Evolutionary conservation across 768 basidiomycete species (phyloP).

Genomic region (Phaffia australis): DNA sequence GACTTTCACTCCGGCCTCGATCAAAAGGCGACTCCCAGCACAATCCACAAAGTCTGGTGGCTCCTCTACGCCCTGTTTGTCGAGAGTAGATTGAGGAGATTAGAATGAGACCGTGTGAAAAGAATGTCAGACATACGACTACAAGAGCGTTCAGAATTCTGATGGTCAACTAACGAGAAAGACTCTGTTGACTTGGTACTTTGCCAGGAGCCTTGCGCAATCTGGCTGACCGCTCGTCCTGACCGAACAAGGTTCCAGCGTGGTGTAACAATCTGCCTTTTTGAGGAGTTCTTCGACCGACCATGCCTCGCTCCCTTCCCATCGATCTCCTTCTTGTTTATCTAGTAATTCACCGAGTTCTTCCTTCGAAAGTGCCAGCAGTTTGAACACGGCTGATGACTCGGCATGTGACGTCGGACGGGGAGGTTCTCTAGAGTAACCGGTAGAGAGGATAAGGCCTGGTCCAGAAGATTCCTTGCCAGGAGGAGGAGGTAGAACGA

Average conservation of each 20-base stretch:
- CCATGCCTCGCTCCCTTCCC: slow-evolving; percentile 12
- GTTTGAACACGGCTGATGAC: slow-evolving; percentile 14
- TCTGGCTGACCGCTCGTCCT: slow-evolving; percentile 75
- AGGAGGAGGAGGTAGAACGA: slow-evolving; percentile 36
- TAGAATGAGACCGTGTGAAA: not conserved
- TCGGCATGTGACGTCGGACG: slow-evolving; percentile 18
- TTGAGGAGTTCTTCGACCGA: slow-evolving; percentile 45
- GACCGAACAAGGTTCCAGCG: slow-evolving; percentile 89
- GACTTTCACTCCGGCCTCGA: slow-evolving; percentile 36
- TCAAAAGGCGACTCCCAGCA: slow-evolving; percentile 27
- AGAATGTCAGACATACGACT: not conserved
- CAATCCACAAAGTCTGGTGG: slow-evolving; percentile 22
- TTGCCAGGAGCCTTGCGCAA: slow-evolving; percentile 73
- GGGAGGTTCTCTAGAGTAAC: slow-evolving; percentile 55
- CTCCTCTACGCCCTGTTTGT: slow-evolving; percentile 15
- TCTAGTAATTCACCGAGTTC: slow-evolving; percentile 5
- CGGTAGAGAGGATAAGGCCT: slow-evolving; percentile 59
- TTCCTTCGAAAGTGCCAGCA: slow-evolving; percentile 2
- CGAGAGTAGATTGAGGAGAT: not conserved
- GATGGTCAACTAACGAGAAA: slow-evolving; percentile 46
- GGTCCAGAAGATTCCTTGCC: not conserved
- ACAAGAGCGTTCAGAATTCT: not conserved
- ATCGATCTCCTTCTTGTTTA: not conserved
- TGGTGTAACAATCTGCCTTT: slow-evolving; percentile 74
- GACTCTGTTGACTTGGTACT: slow-evolving; percentile 57